Conservation (phyloP, 305 asterid species). For the Fraxinus velutina region DNA sequence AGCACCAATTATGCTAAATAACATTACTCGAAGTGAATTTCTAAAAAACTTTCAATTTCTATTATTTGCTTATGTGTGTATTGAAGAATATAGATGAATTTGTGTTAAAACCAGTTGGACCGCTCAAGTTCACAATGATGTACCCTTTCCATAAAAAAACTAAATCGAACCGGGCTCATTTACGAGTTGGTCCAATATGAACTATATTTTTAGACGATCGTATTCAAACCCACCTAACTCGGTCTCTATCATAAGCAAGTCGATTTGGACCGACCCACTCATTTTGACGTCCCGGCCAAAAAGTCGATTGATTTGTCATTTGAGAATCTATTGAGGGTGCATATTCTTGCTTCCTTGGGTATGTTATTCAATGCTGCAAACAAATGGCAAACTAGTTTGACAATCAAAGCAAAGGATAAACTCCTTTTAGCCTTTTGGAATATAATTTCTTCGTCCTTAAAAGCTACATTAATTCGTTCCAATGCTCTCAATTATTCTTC, state of each 20-base stretch:
- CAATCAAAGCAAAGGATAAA: slow-evolving; percentile 4
- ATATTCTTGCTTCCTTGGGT: neutral
- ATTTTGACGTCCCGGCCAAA: neutral
- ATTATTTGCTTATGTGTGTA: too few species aligned
- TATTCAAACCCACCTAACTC: neutral
- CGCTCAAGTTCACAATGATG: too few species aligned
- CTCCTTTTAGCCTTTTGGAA: neutral
- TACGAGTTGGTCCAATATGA: too few species aligned
- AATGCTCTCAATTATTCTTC: neutral
- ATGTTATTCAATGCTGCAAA: neutral
- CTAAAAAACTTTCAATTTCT: too few species aligned
- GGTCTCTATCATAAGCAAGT: neutral
- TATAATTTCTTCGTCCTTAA: neutral
- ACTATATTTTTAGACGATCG: neutral
- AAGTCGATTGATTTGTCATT: neutral
- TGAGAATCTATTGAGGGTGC: neutral
- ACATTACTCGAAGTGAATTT: too few species aligned
- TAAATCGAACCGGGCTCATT: too few species aligned
- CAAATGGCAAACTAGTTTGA: neutral
- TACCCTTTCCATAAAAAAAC: too few species aligned
- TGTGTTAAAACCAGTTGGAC: too few species aligned
- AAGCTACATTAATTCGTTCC: neutral
- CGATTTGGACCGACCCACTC: neutral
- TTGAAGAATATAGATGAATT: too few species aligned
- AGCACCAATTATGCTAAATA: too few species aligned